phyloP scores from a whole-genome alignment of 2,329 filamentous ascomycete species.

The Pezicula rhizophila region DNA sequence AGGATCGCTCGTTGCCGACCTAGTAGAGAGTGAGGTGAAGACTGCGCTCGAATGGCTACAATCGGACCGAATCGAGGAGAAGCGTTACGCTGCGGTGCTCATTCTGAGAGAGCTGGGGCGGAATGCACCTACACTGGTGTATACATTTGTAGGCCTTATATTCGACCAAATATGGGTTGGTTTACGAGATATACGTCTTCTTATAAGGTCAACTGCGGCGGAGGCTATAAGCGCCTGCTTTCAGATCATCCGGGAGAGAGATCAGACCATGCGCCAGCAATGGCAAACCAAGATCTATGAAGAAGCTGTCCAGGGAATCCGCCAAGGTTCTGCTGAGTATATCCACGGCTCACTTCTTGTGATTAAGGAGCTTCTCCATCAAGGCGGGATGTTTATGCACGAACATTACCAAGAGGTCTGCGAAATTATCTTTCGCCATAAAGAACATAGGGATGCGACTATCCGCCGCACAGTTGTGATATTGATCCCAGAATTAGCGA shows the following conservation, averaged over 20 bases:
- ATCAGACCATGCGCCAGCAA: slow-evolving; percentile 76
- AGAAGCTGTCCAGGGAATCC: slow-evolving; percentile 75
- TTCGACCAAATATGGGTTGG: slow-evolving; percentile 97
- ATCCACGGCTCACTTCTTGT: slow-evolving; percentile 93
- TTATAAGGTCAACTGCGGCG: slow-evolving; percentile 86
- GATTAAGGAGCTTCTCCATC: slow-evolving; percentile 84
- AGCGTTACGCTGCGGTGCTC: slow-evolving; percentile 87
- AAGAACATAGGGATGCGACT: slow-evolving; percentile 83
- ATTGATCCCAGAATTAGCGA: slow-evolving; percentile 86
- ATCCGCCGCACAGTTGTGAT: slow-evolving; percentile 86
- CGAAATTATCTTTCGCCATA: slow-evolving; percentile 86
- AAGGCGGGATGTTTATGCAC: slow-evolving; percentile 99
- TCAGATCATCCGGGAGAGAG: slow-evolving; percentile 89
- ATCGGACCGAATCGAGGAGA: slow-evolving; percentile 86
- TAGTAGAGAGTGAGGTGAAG: slow-evolving; percentile 95
- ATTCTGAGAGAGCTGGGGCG: slow-evolving; percentile 84
- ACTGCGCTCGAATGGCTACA: slow-evolving; percentile 95
- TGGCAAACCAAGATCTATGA: slow-evolving; percentile 91
- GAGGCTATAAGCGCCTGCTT: slow-evolving; percentile 94
- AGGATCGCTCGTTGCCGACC: slow-evolving; percentile 86
- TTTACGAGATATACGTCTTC: slow-evolving; percentile 78
- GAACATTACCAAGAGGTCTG: slow-evolving; percentile 87
- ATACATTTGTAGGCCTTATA: slow-evolving; percentile 89
- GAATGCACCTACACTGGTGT: slow-evolving; percentile 92
- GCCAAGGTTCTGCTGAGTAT: slow-evolving; percentile 74